Conservation (phyloP, 805 yeast genomes). For the Saccharomycopsis olivae region DNA sequence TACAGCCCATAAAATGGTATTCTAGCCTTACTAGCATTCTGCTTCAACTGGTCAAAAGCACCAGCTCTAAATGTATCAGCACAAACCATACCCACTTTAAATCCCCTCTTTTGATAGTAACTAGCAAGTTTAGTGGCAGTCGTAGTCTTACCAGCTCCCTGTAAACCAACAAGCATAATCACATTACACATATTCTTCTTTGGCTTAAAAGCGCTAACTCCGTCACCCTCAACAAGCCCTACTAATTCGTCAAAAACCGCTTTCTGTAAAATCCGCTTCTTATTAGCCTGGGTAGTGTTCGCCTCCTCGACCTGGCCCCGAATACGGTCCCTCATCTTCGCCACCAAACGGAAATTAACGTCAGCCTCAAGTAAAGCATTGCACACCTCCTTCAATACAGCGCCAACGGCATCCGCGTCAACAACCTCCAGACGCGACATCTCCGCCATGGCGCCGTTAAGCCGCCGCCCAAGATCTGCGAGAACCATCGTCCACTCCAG, state of each 20-base stretch:
- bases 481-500: constrained; percentile 24
- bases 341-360: constrained; percentile 80
- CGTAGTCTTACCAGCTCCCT: constrained; percentile 98
- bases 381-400: constrained; percentile 77
- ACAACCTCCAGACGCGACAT: constrained; percentile 50
- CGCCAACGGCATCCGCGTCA: constrained; percentile 51
- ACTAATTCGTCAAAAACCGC: constrained; percentile 91
- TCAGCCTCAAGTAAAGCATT: constrained; percentile 90
- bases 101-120: constrained; percentile 86
- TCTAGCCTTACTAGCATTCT: constrained; percentile 90
- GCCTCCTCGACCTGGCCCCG: constrained; percentile 43
- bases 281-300: constrained; percentile 48
- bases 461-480: constrained; percentile 62
- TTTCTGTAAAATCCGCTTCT: constrained; percentile 75
- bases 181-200: constrained; percentile 71
- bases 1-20: constrained; percentile 94
- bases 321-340: constrained; percentile 62
- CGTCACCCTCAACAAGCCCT: constrained; percentile 64
- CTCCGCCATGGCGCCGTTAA: constrained; percentile 61
- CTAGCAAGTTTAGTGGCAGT: constrained; percentile 95
- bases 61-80: constrained; percentile 99
- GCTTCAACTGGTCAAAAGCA: constrained; percentile 97
- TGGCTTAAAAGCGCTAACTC: constrained; percentile 58
- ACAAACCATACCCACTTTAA: constrained; percentile 92
- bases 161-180: constrained; percentile 96